Conservation (phyloP, 805 yeast species). For the Spathaspora hagerdaliae region DNA sequence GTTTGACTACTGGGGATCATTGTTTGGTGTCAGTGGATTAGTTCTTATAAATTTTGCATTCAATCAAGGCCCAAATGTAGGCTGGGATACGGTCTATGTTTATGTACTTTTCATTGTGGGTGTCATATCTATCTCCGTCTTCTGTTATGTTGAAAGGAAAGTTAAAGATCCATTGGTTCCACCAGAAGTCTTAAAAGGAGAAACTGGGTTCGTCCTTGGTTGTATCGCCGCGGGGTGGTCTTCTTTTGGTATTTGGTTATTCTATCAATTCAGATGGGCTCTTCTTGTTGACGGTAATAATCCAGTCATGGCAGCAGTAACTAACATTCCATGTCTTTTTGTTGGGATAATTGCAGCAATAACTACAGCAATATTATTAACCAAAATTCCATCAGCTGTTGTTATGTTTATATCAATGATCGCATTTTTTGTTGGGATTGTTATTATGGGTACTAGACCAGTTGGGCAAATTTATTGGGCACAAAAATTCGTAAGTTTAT, state of each 20-base stretch:
- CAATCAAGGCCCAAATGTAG: constrained; percentile 74
- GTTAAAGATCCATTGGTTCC: constrained; percentile 55
- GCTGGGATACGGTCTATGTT: constrained; percentile 63
- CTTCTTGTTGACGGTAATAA: constrained; percentile 45
- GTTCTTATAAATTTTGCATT: constrained; percentile 65
- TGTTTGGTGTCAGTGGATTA: constrained; percentile 57
- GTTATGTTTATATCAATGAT: constrained; percentile 49
- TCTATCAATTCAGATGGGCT: constrained; percentile 51
- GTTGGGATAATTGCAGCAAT: constrained; percentile 56
- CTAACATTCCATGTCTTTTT: constrained; percentile 27
- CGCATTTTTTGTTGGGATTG: constrained; percentile 49
- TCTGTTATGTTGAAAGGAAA: constrained; percentile 46
- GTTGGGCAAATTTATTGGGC: constrained; percentile 58
- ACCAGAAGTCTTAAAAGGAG: constrained; percentile 37
- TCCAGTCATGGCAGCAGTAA: constrained; percentile 26
- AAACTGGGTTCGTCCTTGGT: constrained; percentile 45
- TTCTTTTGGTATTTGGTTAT: constrained; percentile 68
- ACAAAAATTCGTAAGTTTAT: constrained; percentile 50
- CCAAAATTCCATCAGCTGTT: constrained; percentile 43
- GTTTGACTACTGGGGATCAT: constrained; percentile 32
- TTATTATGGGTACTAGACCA: constrained; percentile 54
- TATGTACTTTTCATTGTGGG: constrained; percentile 57
- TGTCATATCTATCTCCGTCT: constrained; percentile 32
- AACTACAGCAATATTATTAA: constrained; percentile 44
- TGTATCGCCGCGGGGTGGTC: constrained; percentile 70